These are phyloP conservation scores for Coniferiporia weirii DNA, from an alignment of 1,284 basidiomycete species.

Conservation along the genomic window DNA sequence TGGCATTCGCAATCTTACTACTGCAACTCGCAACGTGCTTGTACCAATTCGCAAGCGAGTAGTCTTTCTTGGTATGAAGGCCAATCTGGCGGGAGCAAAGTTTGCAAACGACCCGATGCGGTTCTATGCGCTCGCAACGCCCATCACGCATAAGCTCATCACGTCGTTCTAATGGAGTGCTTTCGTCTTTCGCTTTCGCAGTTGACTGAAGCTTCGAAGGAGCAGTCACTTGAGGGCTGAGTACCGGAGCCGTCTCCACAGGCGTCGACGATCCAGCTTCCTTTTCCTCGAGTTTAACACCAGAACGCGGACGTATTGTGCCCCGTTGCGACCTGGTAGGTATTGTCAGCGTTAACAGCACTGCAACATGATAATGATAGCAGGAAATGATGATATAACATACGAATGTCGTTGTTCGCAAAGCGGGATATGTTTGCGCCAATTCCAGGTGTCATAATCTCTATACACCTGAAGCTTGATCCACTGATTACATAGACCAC, in stretches of 20 bases:
- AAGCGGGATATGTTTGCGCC: slow-evolving; percentile 13
- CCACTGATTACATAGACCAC: slow-evolving; percentile 57
- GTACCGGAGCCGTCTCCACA: neutral
- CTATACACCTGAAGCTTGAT: slow-evolving; percentile 36
- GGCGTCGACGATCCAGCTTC: neutral
- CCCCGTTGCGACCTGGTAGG: neutral
- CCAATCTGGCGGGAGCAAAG: slow-evolving; percentile 12
- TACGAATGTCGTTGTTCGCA: slow-evolving; percentile 10
- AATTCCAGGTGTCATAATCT: slow-evolving; percentile 15
- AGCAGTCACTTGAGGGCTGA: neutral
- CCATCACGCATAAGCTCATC: slow-evolving; percentile 5
- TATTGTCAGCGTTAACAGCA: neutral
- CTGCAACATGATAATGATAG: neutral
- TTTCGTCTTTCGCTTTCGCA: slow-evolving; percentile 2
- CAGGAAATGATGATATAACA: neutral
- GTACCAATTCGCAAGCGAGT: slow-evolving; percentile 16
- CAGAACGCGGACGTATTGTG: neutral
- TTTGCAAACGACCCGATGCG: slow-evolving; percentile 15
- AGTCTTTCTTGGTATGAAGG: slow-evolving; percentile 17
- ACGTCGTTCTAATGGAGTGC: slow-evolving; percentile 12
- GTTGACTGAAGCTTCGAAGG: neutral
- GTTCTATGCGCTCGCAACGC: slow-evolving; percentile 13
- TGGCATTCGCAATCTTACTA: neutral
- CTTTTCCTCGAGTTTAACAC: slow-evolving; percentile 1
- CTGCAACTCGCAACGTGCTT: slow-evolving; percentile 10